Base-by-base conservation (phyloP, 495 filamentous ascomycete species). In the Penicillium canescens region DNA sequence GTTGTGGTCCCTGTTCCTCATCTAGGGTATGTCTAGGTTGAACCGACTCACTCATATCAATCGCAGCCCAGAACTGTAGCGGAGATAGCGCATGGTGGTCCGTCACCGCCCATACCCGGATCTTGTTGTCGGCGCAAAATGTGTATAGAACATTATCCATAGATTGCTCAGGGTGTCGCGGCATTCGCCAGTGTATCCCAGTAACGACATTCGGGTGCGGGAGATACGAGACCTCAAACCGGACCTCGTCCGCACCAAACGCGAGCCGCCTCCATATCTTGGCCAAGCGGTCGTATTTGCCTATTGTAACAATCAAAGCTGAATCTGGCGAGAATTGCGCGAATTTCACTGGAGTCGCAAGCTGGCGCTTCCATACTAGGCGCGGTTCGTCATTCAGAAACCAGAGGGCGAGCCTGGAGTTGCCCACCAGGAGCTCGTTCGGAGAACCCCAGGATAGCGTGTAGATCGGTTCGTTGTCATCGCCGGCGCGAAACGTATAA, bases 61-160 rank as follows among this genome's bases (percentile, higher is more conserved):
- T 82, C 52, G 88, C 81, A 5, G 85, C 86, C 90, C 93, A 96
- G 36, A 92, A 77, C 42, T 88, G 83, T 52, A 97, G 69, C 0
- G 86, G 79, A 42, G 88, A 82, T 26, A 86, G 72, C 6, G 86
- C 83, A 63, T 93, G 85, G 39, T 83, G 78, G 54, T 96, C 90
- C 11, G 83, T 85, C 34, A 85, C 79, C 3, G 87, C 84, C 92
- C 92, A 99, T 42, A 97, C 78, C 51, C 94, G 81, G 46, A 98
- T 69, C 46, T 88, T 80, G 39, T 86, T 85, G 62, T 97, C 95
- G n/a, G 80, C 82, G 62, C 91, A 95, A 51, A 94, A 83, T 0
- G 95, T 96, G 64, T 94, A 98, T n/a, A 99, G 78, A 3, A 95
- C 88, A 70, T 95, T 92, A 36, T 93, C 91, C 37, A 88, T 82